These are phyloP conservation scores for Tympanopsis confertula DNA, from an alignment of 2,329 filamentous ascomycete genomes.

Conservation along the genomic window DNA sequence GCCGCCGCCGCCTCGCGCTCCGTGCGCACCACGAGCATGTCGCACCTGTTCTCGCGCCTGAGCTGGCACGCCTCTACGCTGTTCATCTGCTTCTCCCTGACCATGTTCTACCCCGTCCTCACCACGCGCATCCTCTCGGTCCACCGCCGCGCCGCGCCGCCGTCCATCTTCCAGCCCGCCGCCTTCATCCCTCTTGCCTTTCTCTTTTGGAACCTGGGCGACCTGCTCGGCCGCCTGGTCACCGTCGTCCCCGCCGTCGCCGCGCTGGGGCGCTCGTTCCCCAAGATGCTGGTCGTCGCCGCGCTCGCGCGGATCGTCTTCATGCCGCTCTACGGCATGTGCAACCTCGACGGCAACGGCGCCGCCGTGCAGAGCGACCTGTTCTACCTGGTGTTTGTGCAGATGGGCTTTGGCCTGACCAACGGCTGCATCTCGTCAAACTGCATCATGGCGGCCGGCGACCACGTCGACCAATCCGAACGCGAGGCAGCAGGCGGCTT, in stretches of 20 bases:
- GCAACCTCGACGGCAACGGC: constrained; percentile 72
- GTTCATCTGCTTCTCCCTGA: constrained; percentile 68
- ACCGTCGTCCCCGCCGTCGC: constrained; percentile 43
- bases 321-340: constrained; percentile 77
- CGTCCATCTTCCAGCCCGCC: constrained; percentile 51
- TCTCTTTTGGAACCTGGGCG: constrained; percentile 86
- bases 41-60: constrained; percentile 63
- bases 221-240: constrained; percentile 64
- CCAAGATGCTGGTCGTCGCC: constrained; percentile 55
- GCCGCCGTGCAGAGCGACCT: constrained; percentile 67
- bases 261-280: constrained; percentile 41
- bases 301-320: constrained; percentile 56
- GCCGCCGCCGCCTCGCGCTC: constrained; percentile 10
- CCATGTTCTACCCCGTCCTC: constrained; percentile 94
- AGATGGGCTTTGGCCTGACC: constrained; percentile 70
- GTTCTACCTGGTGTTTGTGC: constrained; percentile 78
- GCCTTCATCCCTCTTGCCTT: constrained; percentile 85
- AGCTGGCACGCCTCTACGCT: constrained; percentile 68
- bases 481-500: constrained; percentile 83
- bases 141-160: constrained; percentile 18
- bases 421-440: constrained; percentile 80
- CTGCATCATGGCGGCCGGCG: constrained; percentile 81
- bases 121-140: constrained; percentile 56
- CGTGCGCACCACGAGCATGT: constrained; percentile 43
- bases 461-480: constrained; percentile 74